These are phyloP conservation scores for Pseudocercospora fuligena DNA, from an alignment of 2,329 filamentous ascomycete species.

Conservation along the genomic window DNA sequence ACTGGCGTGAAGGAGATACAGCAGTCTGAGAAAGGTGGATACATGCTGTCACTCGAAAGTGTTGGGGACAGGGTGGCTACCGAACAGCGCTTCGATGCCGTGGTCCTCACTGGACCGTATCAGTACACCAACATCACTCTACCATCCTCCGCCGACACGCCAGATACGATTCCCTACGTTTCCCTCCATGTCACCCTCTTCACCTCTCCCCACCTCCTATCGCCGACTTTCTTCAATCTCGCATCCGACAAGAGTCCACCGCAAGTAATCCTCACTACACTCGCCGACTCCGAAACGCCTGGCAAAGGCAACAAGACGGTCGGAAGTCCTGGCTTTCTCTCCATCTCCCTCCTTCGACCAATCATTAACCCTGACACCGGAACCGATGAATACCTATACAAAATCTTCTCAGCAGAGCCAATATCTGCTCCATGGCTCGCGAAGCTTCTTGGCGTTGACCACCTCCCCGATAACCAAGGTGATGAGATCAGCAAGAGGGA, in stretches of 20 bases:
- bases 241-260: slow-evolving; percentile 63
- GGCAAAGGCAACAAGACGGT: slow-evolving; percentile 59
- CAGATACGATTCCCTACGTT: slow-evolving; percentile 84
- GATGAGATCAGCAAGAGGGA: slow-evolving; percentile 44
- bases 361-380: slow-evolving; percentile 57
- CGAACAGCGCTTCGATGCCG: slow-evolving; percentile 49
- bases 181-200: slow-evolving; percentile 89
- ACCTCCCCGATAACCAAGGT: slow-evolving; percentile 19
- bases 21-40: slow-evolving; percentile 40
- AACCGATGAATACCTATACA: slow-evolving; percentile 63
- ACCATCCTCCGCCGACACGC: slow-evolving; percentile 48
- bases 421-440: slow-evolving; percentile 55
- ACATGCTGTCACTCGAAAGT: slow-evolving; percentile 40
- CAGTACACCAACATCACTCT: slow-evolving; percentile 52
- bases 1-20: slow-evolving; percentile 68
- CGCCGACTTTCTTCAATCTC: slow-evolving; percentile 73
- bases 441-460: slow-evolving; percentile 49
- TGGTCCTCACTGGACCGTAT: slow-evolving; percentile 81
- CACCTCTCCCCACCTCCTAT: slow-evolving; percentile 74
- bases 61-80: slow-evolving; percentile 36
- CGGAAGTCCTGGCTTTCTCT: slow-evolving; percentile 81
- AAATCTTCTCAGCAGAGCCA: slow-evolving; percentile 65
- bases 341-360: slow-evolving; percentile 73
- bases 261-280: slow-evolving; percentile 79
- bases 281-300: slow-evolving; percentile 64